A percentile compares a stretch with the other conserved stretches of the same genome.
phyloP scores from a whole-genome alignment of 2,329 filamentous ascomycete genomes.

The Fusarium sp. region DNA sequence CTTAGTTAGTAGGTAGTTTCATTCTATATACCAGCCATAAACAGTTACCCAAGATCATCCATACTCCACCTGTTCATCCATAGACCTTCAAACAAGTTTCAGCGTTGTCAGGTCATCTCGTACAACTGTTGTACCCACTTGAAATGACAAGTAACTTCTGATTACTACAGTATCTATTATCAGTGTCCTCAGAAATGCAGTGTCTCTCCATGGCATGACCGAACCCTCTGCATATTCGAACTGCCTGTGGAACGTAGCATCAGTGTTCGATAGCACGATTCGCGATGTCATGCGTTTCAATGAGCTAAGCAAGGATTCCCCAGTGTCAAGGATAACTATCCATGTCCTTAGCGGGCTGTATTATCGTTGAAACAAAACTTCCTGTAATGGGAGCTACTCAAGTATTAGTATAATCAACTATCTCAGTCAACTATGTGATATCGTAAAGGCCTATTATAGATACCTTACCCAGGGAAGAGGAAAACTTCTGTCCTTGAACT shows the following conservation, averaged over 20 bases:
- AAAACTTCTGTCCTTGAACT: not conserved
- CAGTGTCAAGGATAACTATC: not conserved
- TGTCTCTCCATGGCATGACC: not conserved
- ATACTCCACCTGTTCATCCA: not conserved
- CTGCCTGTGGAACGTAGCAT: not conserved
- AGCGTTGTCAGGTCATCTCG: not conserved
- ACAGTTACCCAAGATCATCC: not conserved
- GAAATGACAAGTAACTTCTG: not conserved
- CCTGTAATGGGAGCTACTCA: not conserved
- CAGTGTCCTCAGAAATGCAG: not conserved
- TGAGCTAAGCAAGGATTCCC: slow-evolving; percentile 11
- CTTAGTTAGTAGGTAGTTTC: not conserved
- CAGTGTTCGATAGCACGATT: not conserved
- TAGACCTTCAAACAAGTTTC: not conserved
- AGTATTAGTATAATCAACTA: not conserved
- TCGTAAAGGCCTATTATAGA: not conserved
- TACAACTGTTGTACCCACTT: not conserved
- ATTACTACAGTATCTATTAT: not conserved
- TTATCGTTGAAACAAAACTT: not conserved
- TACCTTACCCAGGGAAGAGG: not conserved
- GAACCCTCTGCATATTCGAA: not conserved
- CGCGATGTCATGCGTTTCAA: not conserved
- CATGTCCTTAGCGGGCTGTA: not conserved
- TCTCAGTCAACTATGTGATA: not conserved
- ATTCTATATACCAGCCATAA: not conserved